Percentiles rank a stretch among this genome's conserved stretches.
phyloP scores from a whole-genome alignment of 257 asterid genomes.

The Knoxia roxburghii region DNA sequence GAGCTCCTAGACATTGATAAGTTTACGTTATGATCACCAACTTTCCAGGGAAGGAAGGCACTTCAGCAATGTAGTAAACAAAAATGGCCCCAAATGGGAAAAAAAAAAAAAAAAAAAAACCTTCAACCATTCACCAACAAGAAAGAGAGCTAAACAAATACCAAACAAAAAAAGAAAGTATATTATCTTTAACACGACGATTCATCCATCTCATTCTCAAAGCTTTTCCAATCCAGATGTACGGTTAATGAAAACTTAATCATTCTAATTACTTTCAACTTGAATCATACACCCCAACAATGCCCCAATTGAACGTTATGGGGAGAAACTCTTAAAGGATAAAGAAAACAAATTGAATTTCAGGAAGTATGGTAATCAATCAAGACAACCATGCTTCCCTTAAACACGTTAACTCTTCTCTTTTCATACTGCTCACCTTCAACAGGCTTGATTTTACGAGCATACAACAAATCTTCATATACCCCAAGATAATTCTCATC shows the following conservation, averaged over 20 bases:
- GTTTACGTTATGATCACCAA: background rate
- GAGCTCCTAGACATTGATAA: constrained; percentile 63
- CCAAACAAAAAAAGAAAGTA: background rate
- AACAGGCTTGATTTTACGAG: constrained; percentile 84
- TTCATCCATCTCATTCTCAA: background rate
- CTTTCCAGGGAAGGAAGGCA: background rate
- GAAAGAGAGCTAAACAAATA: background rate
- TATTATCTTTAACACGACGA: no score
- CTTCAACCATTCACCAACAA: background rate
- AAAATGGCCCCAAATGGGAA: background rate
- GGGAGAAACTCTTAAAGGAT: background rate
- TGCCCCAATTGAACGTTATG: background rate
- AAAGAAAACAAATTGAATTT: background rate
- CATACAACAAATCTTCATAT: constrained; percentile 71
- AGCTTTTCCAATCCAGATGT: background rate
- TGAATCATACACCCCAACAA: background rate
- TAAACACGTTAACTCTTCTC: background rate
- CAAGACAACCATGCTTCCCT: background rate
- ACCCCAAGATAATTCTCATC: constrained; percentile 91
- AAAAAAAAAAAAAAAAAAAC: background rate
- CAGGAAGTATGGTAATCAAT: background rate
- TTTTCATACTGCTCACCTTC: constrained; percentile 56
- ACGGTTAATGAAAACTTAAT: background rate
- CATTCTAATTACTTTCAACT: background rate
- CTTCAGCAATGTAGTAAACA: background rate